Percentiles rank a stretch among this genome's conserved stretches.
phyloP scores from a whole-genome alignment of 2,329 filamentous ascomycete genomes.

The Xylaria sp. region DNA sequence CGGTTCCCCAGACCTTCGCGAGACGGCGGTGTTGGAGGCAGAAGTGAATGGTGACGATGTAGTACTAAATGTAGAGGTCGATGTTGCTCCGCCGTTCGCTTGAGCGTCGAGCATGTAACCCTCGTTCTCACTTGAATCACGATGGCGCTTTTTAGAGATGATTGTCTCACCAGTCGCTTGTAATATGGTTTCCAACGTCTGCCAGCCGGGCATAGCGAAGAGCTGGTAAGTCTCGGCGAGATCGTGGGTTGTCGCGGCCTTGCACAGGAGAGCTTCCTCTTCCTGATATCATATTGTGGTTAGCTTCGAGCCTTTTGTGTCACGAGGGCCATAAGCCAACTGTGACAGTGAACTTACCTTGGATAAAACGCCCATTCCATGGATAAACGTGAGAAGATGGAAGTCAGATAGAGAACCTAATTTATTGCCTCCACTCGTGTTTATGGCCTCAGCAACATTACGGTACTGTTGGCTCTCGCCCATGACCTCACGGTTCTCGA shows the following conservation, averaged over 20 bases:
- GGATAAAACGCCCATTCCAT: conserved; percentile 78
- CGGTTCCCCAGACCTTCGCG: conserved; percentile 40
- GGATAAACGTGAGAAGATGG: conserved; percentile 88
- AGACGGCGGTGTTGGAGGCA: conserved; percentile 12
- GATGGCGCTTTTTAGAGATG: conserved; percentile 73
- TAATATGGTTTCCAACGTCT: conserved; percentile 89
- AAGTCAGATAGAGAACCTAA: conserved; percentile 82
- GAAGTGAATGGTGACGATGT: conserved; percentile 17
- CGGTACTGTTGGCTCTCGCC: conserved; percentile 84
- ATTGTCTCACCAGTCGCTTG: conserved; percentile 96
- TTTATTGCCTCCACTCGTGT: conserved; percentile 64
- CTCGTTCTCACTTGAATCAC: conserved; percentile 47
- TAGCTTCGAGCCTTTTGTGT: conserved; percentile 14
- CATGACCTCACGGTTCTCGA: conserved; percentile 88
- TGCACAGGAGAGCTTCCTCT: conserved; percentile 84
- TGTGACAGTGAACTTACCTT: conserved; percentile 66
- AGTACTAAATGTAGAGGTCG: conserved; percentile 12
- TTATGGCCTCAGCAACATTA: conserved; percentile 70
- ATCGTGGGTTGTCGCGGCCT: conserved; percentile 81
- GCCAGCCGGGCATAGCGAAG: conserved; percentile 88
- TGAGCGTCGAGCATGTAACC: conserved; percentile 30
- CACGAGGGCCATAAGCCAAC: conserved; percentile 2
- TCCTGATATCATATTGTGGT: conserved; percentile 63
- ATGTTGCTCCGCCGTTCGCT: conserved; percentile 30
- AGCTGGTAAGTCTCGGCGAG: conserved; percentile 81